Percentiles rank a stretch among this genome's conserved stretches.
Evolutionary conservation across 1,139 yeast species (phyloP).

Genomic region (Barnettozyma hawaiiensis): DNA sequence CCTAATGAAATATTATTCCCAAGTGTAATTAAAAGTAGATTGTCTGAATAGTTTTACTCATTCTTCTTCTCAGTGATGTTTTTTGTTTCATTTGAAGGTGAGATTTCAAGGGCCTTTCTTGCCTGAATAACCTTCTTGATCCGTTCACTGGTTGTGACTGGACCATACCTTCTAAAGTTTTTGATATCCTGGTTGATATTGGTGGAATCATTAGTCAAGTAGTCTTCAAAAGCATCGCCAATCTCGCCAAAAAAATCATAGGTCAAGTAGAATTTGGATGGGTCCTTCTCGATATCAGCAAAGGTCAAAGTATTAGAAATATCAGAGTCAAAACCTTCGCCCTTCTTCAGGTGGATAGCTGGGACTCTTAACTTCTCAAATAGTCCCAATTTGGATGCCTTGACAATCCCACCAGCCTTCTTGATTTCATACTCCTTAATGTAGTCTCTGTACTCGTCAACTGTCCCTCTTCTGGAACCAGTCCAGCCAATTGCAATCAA

Average conservation of each 20-base stretch:
- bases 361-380: constrained; percentile 54
- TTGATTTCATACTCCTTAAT: constrained; percentile 63
- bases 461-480: constrained; percentile 69
- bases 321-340: constrained; percentile 81
- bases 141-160: constrained; percentile 42
- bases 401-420: constrained; percentile 70
- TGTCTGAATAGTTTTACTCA: constrained; percentile 1
- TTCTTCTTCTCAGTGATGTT: constrained; percentile 13
- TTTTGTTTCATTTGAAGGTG: background rate
- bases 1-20: background rate
- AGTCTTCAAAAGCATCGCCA: constrained; percentile 40
- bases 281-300: constrained; percentile 28
- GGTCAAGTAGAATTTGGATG: constrained; percentile 41
- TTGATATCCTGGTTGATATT: constrained; percentile 32
- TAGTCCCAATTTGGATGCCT: constrained; percentile 71
- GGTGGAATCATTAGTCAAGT: constrained; percentile 27
- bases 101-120: constrained; percentile 25
- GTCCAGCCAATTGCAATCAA: constrained; percentile 84
- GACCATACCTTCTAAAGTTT: constrained; percentile 56
- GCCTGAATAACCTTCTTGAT: constrained; percentile 32
- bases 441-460: constrained; percentile 65
- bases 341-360: constrained; percentile 58
- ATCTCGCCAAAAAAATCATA: constrained; percentile 50
- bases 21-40: background rate
- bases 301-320: constrained; percentile 31